Conservation (phyloP, 2,329 filamentous ascomycete species). For the Blumeria graminis region DNA sequence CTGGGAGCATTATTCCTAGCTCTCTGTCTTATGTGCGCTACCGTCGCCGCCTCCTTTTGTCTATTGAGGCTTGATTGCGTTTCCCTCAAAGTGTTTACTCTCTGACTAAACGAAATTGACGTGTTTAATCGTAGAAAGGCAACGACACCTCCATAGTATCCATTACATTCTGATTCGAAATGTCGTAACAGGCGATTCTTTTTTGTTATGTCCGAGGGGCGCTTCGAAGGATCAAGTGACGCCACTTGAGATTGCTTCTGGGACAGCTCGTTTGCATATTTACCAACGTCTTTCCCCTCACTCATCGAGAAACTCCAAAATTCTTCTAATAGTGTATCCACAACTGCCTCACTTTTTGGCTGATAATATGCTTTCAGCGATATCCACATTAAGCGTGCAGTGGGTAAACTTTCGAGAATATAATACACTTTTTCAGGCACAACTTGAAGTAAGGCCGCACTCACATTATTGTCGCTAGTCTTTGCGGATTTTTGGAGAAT, state of each 20-base stretch:
- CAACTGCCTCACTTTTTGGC: not conserved
- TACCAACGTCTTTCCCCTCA: not conserved
- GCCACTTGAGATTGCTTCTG: not conserved
- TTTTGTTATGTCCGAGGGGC: not conserved
- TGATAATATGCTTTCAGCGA: not conserved
- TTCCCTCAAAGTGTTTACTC: not conserved
- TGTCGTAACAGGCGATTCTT: not conserved
- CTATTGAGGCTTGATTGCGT: not conserved
- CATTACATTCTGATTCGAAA: not conserved
- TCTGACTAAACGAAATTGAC: not conserved
- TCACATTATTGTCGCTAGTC: not conserved
- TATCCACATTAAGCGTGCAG: not conserved
- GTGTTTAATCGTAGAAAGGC: not conserved
- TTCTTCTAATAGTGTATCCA: not conserved
- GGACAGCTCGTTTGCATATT: not conserved
- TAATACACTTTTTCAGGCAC: not conserved
- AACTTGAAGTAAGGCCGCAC: not conserved
- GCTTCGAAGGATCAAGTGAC: not conserved
- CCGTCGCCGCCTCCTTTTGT: too few species aligned
- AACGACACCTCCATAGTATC: not conserved
- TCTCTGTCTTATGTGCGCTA: too few species aligned
- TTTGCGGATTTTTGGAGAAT: too few species aligned
- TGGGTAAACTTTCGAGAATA: too few species aligned
- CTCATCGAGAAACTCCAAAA: not conserved
- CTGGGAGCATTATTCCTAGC: too few species aligned